These are phyloP conservation scores for Arxiozyma bovina DNA, from an alignment of 1,139 yeast genomes.

Conservation along the genomic window DNA sequence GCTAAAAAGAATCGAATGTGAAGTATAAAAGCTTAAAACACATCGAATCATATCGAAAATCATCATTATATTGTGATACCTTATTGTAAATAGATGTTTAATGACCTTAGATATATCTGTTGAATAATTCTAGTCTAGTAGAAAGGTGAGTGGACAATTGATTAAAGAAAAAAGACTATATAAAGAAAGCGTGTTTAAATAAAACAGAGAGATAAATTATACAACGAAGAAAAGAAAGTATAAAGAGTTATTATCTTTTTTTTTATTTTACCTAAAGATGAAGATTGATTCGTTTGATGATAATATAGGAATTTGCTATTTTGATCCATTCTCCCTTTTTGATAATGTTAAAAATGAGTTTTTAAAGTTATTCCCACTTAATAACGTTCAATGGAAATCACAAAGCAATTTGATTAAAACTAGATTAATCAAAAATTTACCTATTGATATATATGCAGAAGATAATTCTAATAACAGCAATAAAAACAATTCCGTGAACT, in stretches of 20 bases:
- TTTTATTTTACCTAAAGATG: background rate
- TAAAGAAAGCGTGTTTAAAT: too few species aligned
- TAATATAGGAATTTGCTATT: conserved; percentile 48
- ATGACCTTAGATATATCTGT: too few species aligned
- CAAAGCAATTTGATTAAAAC: conserved; percentile 37
- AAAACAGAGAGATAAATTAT: background rate
- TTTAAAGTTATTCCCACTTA: conserved; percentile 49
- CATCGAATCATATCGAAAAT: too few species aligned
- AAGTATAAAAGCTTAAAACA: background rate
- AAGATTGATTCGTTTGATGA: conserved; percentile 19
- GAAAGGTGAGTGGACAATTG: background rate
- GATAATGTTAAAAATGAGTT: conserved; percentile 47
- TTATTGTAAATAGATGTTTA: too few species aligned
- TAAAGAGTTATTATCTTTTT: too few species aligned
- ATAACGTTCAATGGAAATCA: conserved; percentile 73
- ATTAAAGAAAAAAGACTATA: too few species aligned
- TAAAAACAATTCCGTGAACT: background rate
- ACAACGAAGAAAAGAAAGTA: background rate
- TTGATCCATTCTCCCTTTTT: conserved; percentile 75
- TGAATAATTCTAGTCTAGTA: too few species aligned
- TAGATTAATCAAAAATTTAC: conserved; percentile 58
- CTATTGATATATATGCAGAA: conserved; percentile 55
- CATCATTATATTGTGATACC: too few species aligned
- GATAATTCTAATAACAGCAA: conserved; percentile 14
- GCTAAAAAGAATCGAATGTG: background rate